phyloP scores from a whole-genome alignment of 140 eudicot genomes.

The Flaveria floridana region DNA sequence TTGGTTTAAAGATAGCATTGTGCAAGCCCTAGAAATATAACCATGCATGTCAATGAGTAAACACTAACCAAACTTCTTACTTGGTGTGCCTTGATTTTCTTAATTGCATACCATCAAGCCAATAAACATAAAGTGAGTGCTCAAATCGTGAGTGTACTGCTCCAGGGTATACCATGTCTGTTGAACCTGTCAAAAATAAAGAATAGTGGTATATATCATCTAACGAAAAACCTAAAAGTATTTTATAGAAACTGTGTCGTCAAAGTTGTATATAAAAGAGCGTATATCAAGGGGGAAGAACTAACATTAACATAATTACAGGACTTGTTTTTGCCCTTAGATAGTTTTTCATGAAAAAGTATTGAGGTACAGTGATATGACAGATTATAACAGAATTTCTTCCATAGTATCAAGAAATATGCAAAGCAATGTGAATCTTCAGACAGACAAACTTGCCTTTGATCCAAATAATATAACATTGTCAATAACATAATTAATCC shows the following conservation, averaged over 20 bases:
- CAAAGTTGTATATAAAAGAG: background rate
- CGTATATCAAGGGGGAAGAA: background rate
- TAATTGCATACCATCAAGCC: no score
- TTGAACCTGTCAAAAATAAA: slow-evolving; percentile 33
- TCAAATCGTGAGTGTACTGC: slow-evolving; percentile 82
- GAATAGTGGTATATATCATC: background rate
- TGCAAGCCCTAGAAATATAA: no score
- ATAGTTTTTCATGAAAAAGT: background rate
- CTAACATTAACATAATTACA: background rate
- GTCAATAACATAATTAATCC: background rate
- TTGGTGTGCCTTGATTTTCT: no score
- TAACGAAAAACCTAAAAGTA: background rate
- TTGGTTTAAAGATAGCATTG: no score
- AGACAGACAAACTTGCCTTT: background rate
- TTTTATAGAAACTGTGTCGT: background rate
- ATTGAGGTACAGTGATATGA: background rate
- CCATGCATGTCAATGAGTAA: no score
- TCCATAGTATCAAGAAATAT: no score
- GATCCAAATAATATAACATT: background rate
- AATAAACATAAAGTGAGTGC: slow-evolving; percentile 46
- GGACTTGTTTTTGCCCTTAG: background rate
- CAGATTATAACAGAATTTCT: no score
- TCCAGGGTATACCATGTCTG: slow-evolving; percentile 68
- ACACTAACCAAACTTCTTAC: no score
- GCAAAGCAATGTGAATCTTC: no score